phyloP scores from a whole-genome alignment of 2,329 filamentous ascomycete species.

The Domatiomyces catenatus region DNA sequence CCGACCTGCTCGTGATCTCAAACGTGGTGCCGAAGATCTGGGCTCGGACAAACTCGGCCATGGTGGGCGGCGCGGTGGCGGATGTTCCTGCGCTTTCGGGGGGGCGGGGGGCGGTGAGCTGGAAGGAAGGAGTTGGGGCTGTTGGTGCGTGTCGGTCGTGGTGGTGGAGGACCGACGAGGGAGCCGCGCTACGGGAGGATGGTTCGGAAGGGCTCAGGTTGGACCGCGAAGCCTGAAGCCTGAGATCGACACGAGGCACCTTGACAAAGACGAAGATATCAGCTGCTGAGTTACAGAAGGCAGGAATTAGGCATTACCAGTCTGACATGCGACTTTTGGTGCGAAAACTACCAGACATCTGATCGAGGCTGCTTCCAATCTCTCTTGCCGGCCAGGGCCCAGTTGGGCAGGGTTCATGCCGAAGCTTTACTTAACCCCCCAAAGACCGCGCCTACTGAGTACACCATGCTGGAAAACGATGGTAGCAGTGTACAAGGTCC shows the following conservation, averaged over 20 bases:
- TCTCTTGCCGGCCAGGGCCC: too few species aligned
- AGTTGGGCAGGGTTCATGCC: too few species aligned
- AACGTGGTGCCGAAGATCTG: slow-evolving; percentile 99
- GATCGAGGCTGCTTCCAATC: too few species aligned
- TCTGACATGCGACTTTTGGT: neutral
- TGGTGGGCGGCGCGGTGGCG: slow-evolving; percentile 25
- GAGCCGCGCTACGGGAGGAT: too few species aligned
- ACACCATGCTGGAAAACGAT: too few species aligned
- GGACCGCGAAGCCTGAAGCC: neutral
- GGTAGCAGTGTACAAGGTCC: too few species aligned
- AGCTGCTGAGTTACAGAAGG: neutral
- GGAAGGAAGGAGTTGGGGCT: neutral
- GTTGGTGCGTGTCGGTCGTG: neutral
- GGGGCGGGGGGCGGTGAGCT: neutral
- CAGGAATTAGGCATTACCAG: neutral
- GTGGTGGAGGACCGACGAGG: neutral
- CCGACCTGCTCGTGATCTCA: slow-evolving; percentile 94
- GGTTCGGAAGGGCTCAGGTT: neutral
- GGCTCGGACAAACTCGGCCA: slow-evolving; percentile 98
- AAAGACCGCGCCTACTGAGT: too few species aligned
- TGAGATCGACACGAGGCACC: neutral
- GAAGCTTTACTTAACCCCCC: too few species aligned
- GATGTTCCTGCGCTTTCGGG: neutral
- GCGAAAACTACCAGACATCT: too few species aligned
- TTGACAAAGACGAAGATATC: neutral